Percentiles rank a stretch among this genome's conserved stretches.
Evolutionary conservation across 2,329 filamentous ascomycete genomes (phyloP).

Genomic region (Podosphaera fusca): DNA sequence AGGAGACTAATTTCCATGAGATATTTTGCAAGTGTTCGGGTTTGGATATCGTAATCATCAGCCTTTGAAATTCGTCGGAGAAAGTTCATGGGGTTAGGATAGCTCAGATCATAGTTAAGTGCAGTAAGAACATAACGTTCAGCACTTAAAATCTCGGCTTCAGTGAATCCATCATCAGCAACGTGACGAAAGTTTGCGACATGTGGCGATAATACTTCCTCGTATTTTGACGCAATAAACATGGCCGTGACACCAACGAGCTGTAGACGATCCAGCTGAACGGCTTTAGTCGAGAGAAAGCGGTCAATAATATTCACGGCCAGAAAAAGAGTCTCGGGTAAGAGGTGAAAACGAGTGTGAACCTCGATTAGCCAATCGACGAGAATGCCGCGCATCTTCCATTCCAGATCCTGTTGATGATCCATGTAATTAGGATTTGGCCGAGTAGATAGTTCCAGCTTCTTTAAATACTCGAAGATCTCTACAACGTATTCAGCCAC

Average conservation of each 20-base stretch:
- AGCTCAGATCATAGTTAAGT: constrained; percentile 90
- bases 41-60: constrained; percentile 97
- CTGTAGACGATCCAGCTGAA: constrained; percentile 87
- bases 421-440: constrained; percentile 91
- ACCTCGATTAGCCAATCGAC: constrained; percentile 98
- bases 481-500: constrained; percentile 92
- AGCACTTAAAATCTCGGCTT: constrained; percentile 88
- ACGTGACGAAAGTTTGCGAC: constrained; percentile 94
- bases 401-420: constrained; percentile 83
- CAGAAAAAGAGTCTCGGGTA: constrained; percentile 90
- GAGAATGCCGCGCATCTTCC: constrained; percentile 95
- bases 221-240: constrained; percentile 98
- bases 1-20: constrained; percentile 90
- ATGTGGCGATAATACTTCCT: constrained; percentile 90
- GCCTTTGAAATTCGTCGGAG: constrained; percentile 95
- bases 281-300: constrained; percentile 85
- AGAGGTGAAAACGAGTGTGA: constrained; percentile 83
- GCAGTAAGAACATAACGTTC: constrained; percentile 83
- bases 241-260: constrained; percentile 94
- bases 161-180: constrained; percentile 86
- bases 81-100: constrained; percentile 99
- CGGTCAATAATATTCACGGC: constrained; percentile 97
- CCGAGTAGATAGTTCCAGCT: constrained; percentile 58
- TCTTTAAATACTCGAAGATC: constrained; percentile 86
- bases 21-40: constrained; percentile 91